Conservation (phyloP, 2,329 filamentous ascomycete genomes). For the Zasmidium cellare region DNA sequence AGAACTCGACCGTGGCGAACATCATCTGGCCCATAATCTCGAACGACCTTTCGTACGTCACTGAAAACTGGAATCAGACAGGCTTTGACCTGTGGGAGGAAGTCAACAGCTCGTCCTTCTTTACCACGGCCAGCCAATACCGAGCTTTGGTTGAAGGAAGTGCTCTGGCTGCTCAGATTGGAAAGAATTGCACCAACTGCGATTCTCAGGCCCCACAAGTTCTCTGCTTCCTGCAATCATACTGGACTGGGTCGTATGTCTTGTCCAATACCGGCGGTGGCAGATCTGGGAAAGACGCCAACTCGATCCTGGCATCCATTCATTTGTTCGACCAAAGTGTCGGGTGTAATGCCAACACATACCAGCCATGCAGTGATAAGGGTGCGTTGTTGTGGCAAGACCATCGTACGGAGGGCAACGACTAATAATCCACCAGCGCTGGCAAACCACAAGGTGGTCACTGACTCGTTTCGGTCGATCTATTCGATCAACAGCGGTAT, state of each 20-base stretch:
- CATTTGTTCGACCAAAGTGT: constrained; percentile 64
- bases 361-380: constrained; percentile 69
- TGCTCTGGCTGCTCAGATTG: constrained; percentile 63
- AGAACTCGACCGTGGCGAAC: constrained; percentile 47
- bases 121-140: constrained; percentile 70
- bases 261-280: constrained; percentile 67
- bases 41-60: constrained; percentile 75
- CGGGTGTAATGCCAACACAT: constrained; percentile 68
- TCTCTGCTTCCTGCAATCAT: constrained; percentile 71
- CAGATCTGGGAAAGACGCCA: constrained; percentile 70
- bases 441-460: constrained; percentile 73
- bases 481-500: constrained; percentile 71
- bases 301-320: constrained; percentile 60
- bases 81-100: constrained; percentile 84
- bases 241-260: constrained; percentile 69
- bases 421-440: constrained; percentile 39
- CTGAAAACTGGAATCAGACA: constrained; percentile 64
- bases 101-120: constrained; percentile 74
- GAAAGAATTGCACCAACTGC: constrained; percentile 61
- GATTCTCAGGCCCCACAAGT: constrained; percentile 67
- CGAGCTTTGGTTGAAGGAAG: constrained; percentile 65
- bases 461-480: constrained; percentile 71
- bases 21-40: constrained; percentile 71
- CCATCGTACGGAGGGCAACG: too few relatives aligned
- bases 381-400: too few relatives aligned